Evolutionary conservation across 305 asterid species (phyloP).

Genomic region (Solanum chacoense): DNA sequence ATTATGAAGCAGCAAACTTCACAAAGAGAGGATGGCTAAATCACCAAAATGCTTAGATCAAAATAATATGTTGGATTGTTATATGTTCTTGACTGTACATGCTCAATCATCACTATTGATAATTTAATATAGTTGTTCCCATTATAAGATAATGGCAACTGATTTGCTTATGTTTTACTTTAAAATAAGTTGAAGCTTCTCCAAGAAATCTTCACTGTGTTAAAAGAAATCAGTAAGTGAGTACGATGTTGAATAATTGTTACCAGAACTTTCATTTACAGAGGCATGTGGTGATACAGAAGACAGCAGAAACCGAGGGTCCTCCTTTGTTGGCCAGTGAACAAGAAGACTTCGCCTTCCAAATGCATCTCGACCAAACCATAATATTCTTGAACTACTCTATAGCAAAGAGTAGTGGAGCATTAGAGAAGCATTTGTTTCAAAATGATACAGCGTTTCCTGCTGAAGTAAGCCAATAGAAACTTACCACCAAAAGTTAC

Average conservation of each 20-base stretch:
- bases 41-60: not conserved
- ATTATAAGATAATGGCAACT: not conserved
- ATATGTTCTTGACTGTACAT: not conserved
- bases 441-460: conserved; percentile 2
- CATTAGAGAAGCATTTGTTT: conserved; percentile 5
- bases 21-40: not conserved
- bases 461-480: conserved; percentile 16
- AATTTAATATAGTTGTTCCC: not conserved
- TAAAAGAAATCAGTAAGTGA: not conserved
- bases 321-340: conserved; percentile 84
- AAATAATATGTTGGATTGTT: not conserved
- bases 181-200: not conserved
- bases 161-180: not conserved
- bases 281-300: conserved; percentile 73
- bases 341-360: conserved; percentile 95
- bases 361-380: conserved; percentile 97
- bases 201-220: not conserved
- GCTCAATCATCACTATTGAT: not conserved
- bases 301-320: conserved; percentile 68
- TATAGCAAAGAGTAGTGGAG: conserved; percentile 27
- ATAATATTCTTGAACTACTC: conserved; percentile 73
- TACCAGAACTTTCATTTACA: conserved; percentile 35
- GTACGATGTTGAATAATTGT: not conserved
- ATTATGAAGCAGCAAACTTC: not conserved
- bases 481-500: conserved; percentile 88